A percentile compares a stretch with the other conserved stretches of the same genome.
phyloP scores from a whole-genome alignment of 2,329 filamentous ascomycete genomes.

The Pseudopyricularia cyperi region DNA sequence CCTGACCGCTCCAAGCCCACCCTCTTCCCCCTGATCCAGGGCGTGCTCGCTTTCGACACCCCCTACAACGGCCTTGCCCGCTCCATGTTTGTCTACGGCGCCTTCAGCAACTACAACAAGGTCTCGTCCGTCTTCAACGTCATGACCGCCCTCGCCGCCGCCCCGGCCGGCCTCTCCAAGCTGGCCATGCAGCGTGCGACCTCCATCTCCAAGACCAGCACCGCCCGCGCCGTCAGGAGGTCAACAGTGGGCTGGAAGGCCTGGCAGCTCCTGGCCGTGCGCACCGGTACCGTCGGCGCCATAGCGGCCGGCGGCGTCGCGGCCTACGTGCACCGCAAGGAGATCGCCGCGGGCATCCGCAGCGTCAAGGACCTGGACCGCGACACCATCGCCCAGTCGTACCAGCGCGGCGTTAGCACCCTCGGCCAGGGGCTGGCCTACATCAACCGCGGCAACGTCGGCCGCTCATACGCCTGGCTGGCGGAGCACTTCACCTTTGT shows the following conservation, averaged over 20 bases:
- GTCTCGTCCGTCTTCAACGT: slow-evolving; percentile 43
- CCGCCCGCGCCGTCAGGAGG: slow-evolving; percentile 10
- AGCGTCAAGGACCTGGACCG: slow-evolving; percentile 33
- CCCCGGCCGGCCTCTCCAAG: slow-evolving; percentile 27
- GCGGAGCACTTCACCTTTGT: slow-evolving; percentile 78
- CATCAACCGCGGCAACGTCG: slow-evolving; percentile 44
- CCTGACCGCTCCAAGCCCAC: slow-evolving; percentile 1
- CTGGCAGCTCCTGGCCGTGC: slow-evolving; percentile 57
- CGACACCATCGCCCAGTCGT: slow-evolving; percentile 32
- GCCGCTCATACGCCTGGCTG: slow-evolving; percentile 63
- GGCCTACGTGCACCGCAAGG: slow-evolving; percentile 64
- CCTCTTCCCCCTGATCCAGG: slow-evolving; percentile 72
- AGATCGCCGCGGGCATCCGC: slow-evolving; percentile 40
- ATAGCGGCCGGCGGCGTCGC: slow-evolving; percentile 71
- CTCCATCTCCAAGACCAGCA: slow-evolving; percentile 11
- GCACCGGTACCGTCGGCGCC: slow-evolving; percentile 68
- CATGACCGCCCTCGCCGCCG: slow-evolving; percentile 39
- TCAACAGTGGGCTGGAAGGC: slow-evolving; percentile 28
- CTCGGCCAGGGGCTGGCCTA: slow-evolving; percentile 42
- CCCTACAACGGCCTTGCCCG: slow-evolving; percentile 59
- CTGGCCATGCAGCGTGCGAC: slow-evolving; percentile 20
- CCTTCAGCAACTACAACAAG: slow-evolving; percentile 46
- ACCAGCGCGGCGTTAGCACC: slow-evolving; percentile 33
- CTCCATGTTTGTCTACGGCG: slow-evolving; percentile 47
- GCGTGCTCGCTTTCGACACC: slow-evolving; percentile 72